A percentile compares a stretch with the other conserved stretches of the same genome.
Evolutionary conservation across 257 asterid species (phyloP).

Genomic region (Solanum megistacrolobum): DNA sequence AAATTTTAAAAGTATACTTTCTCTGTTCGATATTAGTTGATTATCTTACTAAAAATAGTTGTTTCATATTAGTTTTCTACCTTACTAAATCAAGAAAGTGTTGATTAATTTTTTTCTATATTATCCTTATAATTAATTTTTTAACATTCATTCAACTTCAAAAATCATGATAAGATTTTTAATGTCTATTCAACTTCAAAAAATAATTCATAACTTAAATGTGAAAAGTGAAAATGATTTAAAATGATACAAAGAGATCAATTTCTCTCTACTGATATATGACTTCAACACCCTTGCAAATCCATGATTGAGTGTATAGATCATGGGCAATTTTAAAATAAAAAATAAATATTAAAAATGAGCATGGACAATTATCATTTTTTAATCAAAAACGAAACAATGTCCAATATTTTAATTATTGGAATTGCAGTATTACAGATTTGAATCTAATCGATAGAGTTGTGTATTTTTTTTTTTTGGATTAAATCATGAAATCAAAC

Average conservation of each 20-base stretch:
- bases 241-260: background rate
- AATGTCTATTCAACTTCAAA: background rate
- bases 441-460: background rate
- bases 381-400: background rate
- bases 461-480: background rate
- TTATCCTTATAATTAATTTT: too few relatives aligned
- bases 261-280: background rate
- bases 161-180: background rate
- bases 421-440: background rate
- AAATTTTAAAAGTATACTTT: background rate
- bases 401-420: background rate
- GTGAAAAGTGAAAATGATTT: background rate
- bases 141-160: background rate
- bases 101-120: too few relatives aligned
- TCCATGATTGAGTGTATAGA: background rate
- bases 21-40: too few relatives aligned
- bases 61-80: too few relatives aligned
- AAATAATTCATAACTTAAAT: background rate
- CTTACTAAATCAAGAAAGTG: fast-evolving
- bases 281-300: background rate
- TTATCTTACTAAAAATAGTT: too few relatives aligned
- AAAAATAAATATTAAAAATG: background rate
- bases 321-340: background rate
- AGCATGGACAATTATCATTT: background rate
- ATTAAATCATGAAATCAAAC: background rate